Conservation (phyloP, 2,329 filamentous ascomycete genomes). For the Ceratocystis destructans region DNA sequence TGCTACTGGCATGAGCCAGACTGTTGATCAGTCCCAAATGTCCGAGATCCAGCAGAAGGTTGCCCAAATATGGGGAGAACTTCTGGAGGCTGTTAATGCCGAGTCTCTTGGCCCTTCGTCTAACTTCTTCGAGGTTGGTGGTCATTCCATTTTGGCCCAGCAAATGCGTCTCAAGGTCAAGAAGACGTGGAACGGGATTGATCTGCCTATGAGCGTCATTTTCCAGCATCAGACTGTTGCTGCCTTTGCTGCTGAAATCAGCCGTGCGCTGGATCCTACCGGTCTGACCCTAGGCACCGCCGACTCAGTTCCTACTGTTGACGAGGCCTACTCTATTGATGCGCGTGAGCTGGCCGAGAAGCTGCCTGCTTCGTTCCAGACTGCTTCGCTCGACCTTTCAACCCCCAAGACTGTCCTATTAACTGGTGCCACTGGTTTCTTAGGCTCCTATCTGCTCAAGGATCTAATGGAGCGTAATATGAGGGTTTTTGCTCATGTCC, state of each 20-base stretch:
- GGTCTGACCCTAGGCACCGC: slow-evolving; percentile 24
- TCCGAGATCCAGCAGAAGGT: slow-evolving; percentile 24
- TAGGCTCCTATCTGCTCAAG: slow-evolving; percentile 66
- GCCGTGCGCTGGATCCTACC: slow-evolving; percentile 22
- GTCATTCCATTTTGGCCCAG: slow-evolving; percentile 43
- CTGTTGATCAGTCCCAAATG: slow-evolving; percentile 37
- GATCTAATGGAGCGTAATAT: slow-evolving; percentile 53
- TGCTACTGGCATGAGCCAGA: slow-evolving; percentile 11
- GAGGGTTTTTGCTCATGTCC: slow-evolving; percentile 62
- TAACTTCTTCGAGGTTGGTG: slow-evolving; percentile 30
- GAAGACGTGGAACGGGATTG: slow-evolving; percentile 24
- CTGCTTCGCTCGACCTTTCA: slow-evolving; percentile 23
- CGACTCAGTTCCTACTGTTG: slow-evolving; percentile 20
- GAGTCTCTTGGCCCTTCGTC: slow-evolving; percentile 23
- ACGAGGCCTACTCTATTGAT: slow-evolving; percentile 38
- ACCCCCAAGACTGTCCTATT: slow-evolving; percentile 52
- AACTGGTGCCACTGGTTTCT: slow-evolving; percentile 79
- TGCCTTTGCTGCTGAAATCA: slow-evolving; percentile 25
- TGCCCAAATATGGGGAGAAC: slow-evolving; percentile 20
- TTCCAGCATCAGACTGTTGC: slow-evolving; percentile 25
- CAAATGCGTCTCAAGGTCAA: slow-evolving; percentile 29
- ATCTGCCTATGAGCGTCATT: slow-evolving; percentile 26
- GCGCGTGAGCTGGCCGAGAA: slow-evolving; percentile 36
- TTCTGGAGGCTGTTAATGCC: slow-evolving; percentile 20
- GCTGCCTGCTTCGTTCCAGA: slow-evolving; percentile 32